These are phyloP conservation scores for Vishniacozyma victoriae DNA, from an alignment of 768 basidiomycete genomes.

Conservation along the genomic window DNA sequence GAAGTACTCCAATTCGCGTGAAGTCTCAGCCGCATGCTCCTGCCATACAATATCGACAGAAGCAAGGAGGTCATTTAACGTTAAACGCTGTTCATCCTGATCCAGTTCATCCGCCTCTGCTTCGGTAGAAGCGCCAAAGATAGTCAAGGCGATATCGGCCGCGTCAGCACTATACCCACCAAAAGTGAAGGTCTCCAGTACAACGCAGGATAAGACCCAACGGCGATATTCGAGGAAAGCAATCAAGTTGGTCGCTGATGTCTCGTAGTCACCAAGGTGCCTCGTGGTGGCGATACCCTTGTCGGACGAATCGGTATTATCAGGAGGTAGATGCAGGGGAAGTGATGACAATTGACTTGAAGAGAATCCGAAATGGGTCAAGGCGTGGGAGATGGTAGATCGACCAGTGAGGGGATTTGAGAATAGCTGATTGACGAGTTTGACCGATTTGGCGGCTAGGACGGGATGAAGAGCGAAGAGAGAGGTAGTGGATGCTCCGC, in stretches of 20 bases:
- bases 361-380: slow-evolving; percentile 83
- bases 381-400: slow-evolving; percentile 74
- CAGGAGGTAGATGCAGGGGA: slow-evolving; percentile 20
- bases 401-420: slow-evolving; percentile 77
- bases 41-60: slow-evolving; percentile 84
- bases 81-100: slow-evolving; percentile 59
- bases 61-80: slow-evolving; percentile 79
- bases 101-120: slow-evolving; percentile 50
- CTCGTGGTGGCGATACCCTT: slow-evolving; percentile 8
- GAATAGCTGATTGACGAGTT: slow-evolving; percentile 76
- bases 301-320: neutral
- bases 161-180: slow-evolving; percentile 65
- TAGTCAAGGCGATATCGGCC: slow-evolving; percentile 66
- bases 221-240: slow-evolving; percentile 78
- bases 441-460: slow-evolving; percentile 79
- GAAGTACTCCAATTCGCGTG: slow-evolving; percentile 24
- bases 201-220: slow-evolving; percentile 74
- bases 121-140: slow-evolving; percentile 61
- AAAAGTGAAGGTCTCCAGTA: slow-evolving; percentile 80
- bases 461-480: slow-evolving; percentile 55
- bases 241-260: slow-evolving; percentile 53
- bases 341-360: slow-evolving; percentile 64
- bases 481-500: slow-evolving; percentile 42
- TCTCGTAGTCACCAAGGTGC: slow-evolving; percentile 12
- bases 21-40: slow-evolving; percentile 49